These are phyloP conservation scores for Colletotrichum orchidophilum DNA, from an alignment of 2,329 filamentous ascomycete species.

Conservation along the genomic window DNA sequence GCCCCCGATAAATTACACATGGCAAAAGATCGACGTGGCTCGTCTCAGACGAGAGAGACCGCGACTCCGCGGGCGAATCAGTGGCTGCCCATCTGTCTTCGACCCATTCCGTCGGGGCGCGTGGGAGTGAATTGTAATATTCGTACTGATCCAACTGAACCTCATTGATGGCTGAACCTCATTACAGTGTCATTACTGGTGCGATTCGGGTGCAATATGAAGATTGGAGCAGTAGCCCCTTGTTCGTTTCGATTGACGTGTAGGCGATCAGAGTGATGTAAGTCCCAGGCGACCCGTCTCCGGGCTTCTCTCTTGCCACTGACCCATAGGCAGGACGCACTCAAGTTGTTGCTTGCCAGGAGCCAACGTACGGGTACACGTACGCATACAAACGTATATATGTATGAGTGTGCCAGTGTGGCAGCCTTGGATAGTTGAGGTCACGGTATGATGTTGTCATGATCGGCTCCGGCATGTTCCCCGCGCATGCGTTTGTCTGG, in stretches of 20 bases:
- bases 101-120: background rate
- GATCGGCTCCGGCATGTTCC: background rate
- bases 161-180: background rate
- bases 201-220: too few species aligned
- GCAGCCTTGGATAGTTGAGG: background rate
- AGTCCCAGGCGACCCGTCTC: background rate
- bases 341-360: background rate
- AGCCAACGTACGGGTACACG: background rate
- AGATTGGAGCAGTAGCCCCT: background rate
- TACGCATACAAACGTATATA: background rate
- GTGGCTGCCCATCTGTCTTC: background rate
- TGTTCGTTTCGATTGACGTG: background rate
- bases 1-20: background rate
- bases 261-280: background rate
- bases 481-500: background rate
- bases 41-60: background rate
- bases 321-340: too few species aligned
- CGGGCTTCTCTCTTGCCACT: too few species aligned
- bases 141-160: background rate
- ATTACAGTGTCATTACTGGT: background rate
- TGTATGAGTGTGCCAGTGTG: background rate
- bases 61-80: background rate
- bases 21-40: background rate
- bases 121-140: background rate
- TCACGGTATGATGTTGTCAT: background rate